Evolutionary conservation across 192 early-diverging fungal genomes (phyloP), one percentile per base, ranked within the genome.

Genomic region (Podila minutissima): DNA sequence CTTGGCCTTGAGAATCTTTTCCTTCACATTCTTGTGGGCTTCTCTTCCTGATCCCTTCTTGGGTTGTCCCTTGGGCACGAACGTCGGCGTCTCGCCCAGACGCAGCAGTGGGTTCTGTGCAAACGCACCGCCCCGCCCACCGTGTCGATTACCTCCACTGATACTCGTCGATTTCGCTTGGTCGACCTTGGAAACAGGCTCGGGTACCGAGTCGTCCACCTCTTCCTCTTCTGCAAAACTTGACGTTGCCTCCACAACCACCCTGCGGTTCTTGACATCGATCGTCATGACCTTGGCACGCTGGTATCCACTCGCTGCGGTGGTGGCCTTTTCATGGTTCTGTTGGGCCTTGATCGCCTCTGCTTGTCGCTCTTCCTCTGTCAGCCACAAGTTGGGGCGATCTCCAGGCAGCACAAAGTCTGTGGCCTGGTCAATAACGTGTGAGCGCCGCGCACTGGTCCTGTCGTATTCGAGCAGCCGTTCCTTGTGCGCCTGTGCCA

Each of bases 391-490:
- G 31, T 86, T 89, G 22, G 81, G 66, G 6, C 87, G 82, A 78
- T 89, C 88, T 4, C 82, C 83, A 50, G 88, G 88, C 7, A 89
- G 65, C n/a, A 78, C 75, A 73, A 86, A 88, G 57, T 89, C 88
- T 5, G 86, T 75, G 0, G 86, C 86, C 76, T 88, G 84, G 70
- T 89, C 88, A 82, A 76, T 74, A 26, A 73, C 67, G 71, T 76
- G 72, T 32, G 75, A 77, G 55, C 86, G 70, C 57, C 82, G 67
- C 1, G 86, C 85, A 71, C 83, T 86, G 20, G 82, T 85, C 60
- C 85, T 69, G 22, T 89, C 85, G 59, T 68, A 88, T 51, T 89
- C 86, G 26, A 88, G 50, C 29, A 88, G 28, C 33, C 74, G 84
- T 55, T 89, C 86, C 62, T 89, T 89, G 59, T 89, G 88, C 9